Conservation (phyloP, 2,329 filamentous ascomycete species). For the Exserohilum rostratum region DNA sequence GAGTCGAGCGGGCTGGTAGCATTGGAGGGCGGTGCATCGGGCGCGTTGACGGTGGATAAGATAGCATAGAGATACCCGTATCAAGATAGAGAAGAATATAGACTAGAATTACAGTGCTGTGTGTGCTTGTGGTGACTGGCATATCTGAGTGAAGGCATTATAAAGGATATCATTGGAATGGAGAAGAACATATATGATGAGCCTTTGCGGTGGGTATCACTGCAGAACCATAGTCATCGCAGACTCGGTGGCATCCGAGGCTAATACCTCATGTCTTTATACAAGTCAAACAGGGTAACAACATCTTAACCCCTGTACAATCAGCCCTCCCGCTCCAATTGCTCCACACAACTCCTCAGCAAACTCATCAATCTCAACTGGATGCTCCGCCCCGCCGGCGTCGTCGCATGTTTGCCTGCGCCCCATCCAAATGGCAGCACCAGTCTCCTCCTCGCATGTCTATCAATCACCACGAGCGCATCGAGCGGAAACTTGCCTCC, state of each 20-base stretch:
- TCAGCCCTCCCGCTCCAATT: slow-evolving; percentile 23
- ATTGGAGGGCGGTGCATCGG: slow-evolving; percentile 29
- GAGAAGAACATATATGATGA: too few species aligned
- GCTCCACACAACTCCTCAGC: slow-evolving; percentile 36
- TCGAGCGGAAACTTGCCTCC: slow-evolving; percentile 53
- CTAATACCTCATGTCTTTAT: too few species aligned
- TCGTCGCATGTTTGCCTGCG: slow-evolving; percentile 45
- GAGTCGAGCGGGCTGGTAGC: slow-evolving; percentile 59
- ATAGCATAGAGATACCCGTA: slow-evolving; percentile 11
- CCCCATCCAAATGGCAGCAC: slow-evolving; percentile 56
- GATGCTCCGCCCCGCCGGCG: slow-evolving; percentile 39
- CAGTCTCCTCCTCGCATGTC: slow-evolving; percentile 44
- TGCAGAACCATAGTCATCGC: not conserved
- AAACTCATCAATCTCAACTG: slow-evolving; percentile 36
- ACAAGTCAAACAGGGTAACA: too few species aligned
- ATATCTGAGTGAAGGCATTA: too few species aligned
- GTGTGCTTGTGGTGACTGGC: too few species aligned
- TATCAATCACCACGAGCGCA: slow-evolving; percentile 53
- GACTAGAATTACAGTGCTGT: not conserved
- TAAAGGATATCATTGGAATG: too few species aligned
- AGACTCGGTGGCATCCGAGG: too few species aligned
- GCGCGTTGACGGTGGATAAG: slow-evolving; percentile 30
- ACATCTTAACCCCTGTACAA: not conserved
- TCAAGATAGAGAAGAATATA: not conserved
- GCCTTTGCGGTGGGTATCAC: too few species aligned